phyloP scores from a whole-genome alignment of 2,329 filamentous ascomycete genomes.

The Sphaerulina populicola region DNA sequence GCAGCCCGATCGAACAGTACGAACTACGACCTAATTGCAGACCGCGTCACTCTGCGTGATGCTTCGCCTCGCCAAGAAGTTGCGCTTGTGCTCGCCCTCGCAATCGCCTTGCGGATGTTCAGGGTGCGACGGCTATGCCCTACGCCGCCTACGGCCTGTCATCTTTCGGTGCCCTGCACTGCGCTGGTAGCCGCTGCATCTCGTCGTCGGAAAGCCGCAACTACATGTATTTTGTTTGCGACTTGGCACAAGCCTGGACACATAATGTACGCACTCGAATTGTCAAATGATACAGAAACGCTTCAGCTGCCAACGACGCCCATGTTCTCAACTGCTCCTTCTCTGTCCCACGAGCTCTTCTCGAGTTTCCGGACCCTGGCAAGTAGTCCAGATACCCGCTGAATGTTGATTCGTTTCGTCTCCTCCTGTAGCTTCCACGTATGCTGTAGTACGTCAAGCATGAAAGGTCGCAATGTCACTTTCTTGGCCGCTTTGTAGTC shows the following conservation, averaged over 20 bases:
- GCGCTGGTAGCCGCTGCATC: not conserved
- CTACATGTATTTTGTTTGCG: too few species aligned
- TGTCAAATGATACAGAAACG: not conserved
- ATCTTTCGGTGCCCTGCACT: not conserved
- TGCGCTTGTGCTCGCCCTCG: not conserved
- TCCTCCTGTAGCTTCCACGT: constrained; percentile 56
- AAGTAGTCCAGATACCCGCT: constrained; percentile 50
- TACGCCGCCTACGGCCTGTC: not conserved
- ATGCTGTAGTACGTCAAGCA: constrained; percentile 52
- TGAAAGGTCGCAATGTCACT: constrained; percentile 50
- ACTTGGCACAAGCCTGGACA: too few species aligned
- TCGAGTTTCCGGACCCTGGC: constrained; percentile 56
- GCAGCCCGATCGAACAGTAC: not conserved
- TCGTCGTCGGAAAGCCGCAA: too few species aligned
- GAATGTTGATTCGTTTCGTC: constrained; percentile 46
- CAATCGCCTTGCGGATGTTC: not conserved
- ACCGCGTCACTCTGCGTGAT: not conserved
- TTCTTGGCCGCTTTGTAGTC: constrained; percentile 58
- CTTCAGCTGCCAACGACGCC: constrained; percentile 12
- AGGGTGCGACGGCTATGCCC: not conserved
- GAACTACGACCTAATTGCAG: not conserved
- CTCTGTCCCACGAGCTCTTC: constrained; percentile 62
- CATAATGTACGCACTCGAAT: too few species aligned
- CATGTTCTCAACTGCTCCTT: constrained; percentile 55
- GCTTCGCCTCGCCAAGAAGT: not conserved